Conservation (phyloP, 176 grass and related monocot genomes). For the Canna indica region DNA sequence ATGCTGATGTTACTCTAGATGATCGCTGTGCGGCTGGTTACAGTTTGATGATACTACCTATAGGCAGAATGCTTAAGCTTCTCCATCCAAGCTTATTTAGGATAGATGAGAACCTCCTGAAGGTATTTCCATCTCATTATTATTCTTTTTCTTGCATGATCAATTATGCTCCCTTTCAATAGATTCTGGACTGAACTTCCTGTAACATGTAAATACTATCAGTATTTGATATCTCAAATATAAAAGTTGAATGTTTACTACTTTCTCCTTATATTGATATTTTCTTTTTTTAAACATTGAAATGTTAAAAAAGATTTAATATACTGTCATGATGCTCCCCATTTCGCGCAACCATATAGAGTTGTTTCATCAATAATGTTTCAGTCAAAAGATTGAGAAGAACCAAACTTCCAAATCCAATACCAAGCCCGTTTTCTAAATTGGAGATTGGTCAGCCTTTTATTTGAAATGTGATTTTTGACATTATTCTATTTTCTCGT, state of each 20-base stretch:
- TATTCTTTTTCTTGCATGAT: slow-evolving; percentile 15
- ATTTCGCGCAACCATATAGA: not conserved
- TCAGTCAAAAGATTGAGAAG: not conserved
- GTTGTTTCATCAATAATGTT: not conserved
- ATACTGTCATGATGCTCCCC: not conserved
- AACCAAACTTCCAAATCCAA: not conserved
- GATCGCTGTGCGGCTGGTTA: slow-evolving; percentile 81
- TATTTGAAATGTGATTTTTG: not conserved
- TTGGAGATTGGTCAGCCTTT: not conserved
- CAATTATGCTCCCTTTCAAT: not conserved
- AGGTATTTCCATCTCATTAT: slow-evolving; percentile 35
- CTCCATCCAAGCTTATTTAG: slow-evolving; percentile 73
- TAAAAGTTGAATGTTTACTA: not conserved
- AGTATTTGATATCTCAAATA: not conserved
- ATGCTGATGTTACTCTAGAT: slow-evolving; percentile 79
- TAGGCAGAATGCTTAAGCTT: slow-evolving; percentile 48
- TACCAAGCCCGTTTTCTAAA: not conserved
- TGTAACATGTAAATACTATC: not conserved
- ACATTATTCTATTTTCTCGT: not conserved
- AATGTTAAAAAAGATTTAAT: no score
- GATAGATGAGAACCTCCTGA: slow-evolving; percentile 59
- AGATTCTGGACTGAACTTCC: not conserved
- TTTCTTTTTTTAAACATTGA: no score
- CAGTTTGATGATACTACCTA: slow-evolving; percentile 80
- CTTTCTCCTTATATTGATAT: not conserved